Evolutionary conservation across 202 grass and related monocot genomes (phyloP).

Genomic region (Schoenoplectus triqueter): DNA sequence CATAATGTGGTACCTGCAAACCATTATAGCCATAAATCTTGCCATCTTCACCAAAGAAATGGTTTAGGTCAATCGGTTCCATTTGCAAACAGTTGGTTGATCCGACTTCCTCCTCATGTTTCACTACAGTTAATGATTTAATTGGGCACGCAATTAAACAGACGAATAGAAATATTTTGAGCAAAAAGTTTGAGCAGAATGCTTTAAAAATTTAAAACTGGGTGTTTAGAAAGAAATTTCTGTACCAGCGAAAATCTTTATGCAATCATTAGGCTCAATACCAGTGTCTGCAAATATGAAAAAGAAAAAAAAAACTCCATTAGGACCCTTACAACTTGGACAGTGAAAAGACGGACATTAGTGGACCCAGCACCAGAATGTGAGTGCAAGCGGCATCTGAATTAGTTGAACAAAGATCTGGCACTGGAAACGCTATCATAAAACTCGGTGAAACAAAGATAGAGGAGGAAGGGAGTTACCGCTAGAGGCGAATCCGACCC

Average conservation of each 20-base stretch:
- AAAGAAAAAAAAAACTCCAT: background rate
- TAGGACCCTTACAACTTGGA: background rate
- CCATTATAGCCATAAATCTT: constrained; percentile 96
- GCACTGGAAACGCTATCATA: no score
- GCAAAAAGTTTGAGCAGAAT: constrained; percentile 13
- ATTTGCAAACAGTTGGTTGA: constrained; percentile 51
- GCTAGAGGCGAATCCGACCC: constrained; percentile 70
- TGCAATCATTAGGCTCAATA: constrained; percentile 77
- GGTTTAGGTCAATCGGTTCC: constrained; percentile 75
- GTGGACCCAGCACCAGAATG: no score
- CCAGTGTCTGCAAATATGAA: constrained; percentile 61
- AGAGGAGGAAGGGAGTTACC: constrained; percentile 46
- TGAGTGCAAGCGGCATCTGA: background rate
- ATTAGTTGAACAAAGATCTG: background rate
- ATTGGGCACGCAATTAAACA: constrained; percentile 18
- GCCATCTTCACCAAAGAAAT: constrained; percentile 92
- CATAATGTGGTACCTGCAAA: constrained; percentile 56
- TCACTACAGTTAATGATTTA: constrained; percentile 51
- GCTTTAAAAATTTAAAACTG: no score
- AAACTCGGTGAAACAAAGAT: background rate
- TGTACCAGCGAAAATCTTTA: constrained; percentile 85
- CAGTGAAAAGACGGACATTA: background rate
- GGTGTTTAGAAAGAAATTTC: background rate
- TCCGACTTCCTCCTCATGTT: constrained; percentile 52
- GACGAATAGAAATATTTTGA: constrained; percentile 32